Evolutionary conservation across 768 basidiomycete genomes (phyloP).

Genomic region (Pisolithus orientalis): DNA sequence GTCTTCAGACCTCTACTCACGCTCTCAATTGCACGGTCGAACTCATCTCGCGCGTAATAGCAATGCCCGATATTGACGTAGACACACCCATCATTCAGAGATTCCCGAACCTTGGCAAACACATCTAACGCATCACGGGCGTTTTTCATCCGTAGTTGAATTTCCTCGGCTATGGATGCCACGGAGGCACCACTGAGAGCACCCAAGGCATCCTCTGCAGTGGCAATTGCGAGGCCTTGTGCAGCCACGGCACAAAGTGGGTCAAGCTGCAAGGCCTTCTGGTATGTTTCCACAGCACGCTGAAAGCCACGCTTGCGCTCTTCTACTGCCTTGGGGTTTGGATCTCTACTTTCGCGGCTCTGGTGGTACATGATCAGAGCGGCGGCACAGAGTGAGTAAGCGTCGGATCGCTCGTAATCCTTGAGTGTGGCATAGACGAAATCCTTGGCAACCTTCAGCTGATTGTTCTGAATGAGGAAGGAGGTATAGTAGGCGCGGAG

Average conservation of each 20-base stretch:
- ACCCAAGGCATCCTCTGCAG: constrained; percentile 87
- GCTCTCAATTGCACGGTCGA: constrained; percentile 92
- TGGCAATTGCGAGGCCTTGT: constrained; percentile 89
- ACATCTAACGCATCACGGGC: constrained; percentile 84
- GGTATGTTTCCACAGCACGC: constrained; percentile 85
- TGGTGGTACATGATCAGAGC: constrained; percentile 84
- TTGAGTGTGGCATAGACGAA: constrained; percentile 89
- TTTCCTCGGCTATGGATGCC: constrained; percentile 53
- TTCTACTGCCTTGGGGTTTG: constrained; percentile 37
- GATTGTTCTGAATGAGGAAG: constrained; percentile 79
- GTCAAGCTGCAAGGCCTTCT: constrained; percentile 83
- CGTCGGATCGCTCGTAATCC: constrained; percentile 79
- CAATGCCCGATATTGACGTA: constrained; percentile 97
- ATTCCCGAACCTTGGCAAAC: constrained; percentile 88
- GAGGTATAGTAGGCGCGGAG: constrained; percentile 91
- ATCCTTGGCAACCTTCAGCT: constrained; percentile 68
- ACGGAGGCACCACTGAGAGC: constrained; percentile 49
- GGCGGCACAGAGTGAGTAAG: constrained; percentile 86
- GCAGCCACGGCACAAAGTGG: constrained; percentile 88
- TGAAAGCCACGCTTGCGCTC: constrained; percentile 77
- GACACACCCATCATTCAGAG: constrained; percentile 74
- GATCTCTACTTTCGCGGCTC: constrained; percentile 77
- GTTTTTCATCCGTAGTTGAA: constrained; percentile 58
- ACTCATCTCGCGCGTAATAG: constrained; percentile 88
- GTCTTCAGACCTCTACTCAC: constrained; percentile 40